These are phyloP conservation scores for Blastocystis sp. DNA, from an alignment of 352 stramenopile species.

Conservation along the genomic window DNA sequence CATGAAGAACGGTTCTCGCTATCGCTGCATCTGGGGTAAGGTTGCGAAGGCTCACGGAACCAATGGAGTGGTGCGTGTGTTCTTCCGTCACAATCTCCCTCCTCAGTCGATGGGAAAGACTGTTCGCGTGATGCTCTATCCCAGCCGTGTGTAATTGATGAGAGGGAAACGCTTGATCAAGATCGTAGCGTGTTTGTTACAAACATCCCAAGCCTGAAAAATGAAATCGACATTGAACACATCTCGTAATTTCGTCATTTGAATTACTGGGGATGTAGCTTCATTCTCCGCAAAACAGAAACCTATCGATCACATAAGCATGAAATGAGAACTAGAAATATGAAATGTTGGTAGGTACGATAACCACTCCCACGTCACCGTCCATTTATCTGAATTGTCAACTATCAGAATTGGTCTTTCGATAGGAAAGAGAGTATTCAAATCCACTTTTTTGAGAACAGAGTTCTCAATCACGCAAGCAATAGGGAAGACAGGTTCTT, in stretches of 20 bases:
- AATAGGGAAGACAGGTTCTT: background rate
- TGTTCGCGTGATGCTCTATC: slow-evolving; percentile 99
- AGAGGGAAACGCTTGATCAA: slow-evolving; percentile 69
- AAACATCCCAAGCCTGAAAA: background rate
- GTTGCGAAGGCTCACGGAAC: slow-evolving; percentile 92
- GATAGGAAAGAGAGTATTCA: slow-evolving; percentile 11
- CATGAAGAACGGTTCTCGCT: slow-evolving; percentile 78
- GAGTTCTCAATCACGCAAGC: background rate
- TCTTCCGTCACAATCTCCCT: slow-evolving; percentile 96
- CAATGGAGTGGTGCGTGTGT: slow-evolving; percentile 93
- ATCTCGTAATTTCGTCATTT: slow-evolving; percentile 15
- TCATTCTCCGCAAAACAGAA: background rate
- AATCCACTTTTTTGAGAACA: background rate
- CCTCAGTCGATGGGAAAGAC: slow-evolving; percentile 89
- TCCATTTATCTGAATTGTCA: slow-evolving; percentile 15
- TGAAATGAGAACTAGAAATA: background rate
- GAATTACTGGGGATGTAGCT: background rate
- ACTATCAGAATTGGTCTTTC: slow-evolving; percentile 17
- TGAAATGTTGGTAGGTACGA: slow-evolving; percentile 23
- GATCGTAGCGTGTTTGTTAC: slow-evolving; percentile 63
- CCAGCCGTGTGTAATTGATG: slow-evolving; percentile 87
- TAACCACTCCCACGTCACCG: background rate
- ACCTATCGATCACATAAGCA: background rate
- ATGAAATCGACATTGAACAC: slow-evolving; percentile 24
- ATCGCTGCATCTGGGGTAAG: slow-evolving; percentile 96